Base-by-base conservation (phyloP, 306 rosid species). In the Fagus sylvatica region DNA sequence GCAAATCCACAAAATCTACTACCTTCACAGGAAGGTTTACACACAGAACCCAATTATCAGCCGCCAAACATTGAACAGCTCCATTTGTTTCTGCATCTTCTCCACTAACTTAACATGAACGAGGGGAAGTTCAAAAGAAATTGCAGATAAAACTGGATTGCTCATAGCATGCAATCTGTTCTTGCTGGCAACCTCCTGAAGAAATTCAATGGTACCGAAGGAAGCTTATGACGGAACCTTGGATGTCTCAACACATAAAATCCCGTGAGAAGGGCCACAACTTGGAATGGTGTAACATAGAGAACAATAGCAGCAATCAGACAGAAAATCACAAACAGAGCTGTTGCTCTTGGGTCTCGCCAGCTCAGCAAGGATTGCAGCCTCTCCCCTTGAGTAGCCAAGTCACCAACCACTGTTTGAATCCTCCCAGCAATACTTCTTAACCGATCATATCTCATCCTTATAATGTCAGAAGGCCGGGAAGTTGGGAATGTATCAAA, bases 331-430 rank as follows among this genome's bases (percentile, higher is more conserved):
- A 94, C 98, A 73, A 94, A 94, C 64, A 94, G 83, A 2, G 97
- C 92, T 1, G 98, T 94, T 2, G 98, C 98, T 80, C 98, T 88
- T 0, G 97, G 98, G 79, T 94, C 98, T 62, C 98, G 85, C 98
- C 98, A 94, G 92, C 97, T 94, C 77, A 94, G 90, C 87, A 94
- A 78, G 55, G 98, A 94, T 54, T 94, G 98, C 80, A 94, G 85
- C 85, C 98, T 88, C 85, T 94, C 98, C 33, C 98, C 98, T 85
- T 94, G 98, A 60, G 98, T 94, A 15, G 98, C 97, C 87, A 94
- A 76, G 82, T 94, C 98, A 0, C 98, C 98, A 4, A 92, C 97
- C 76, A 94, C 97, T 0, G 98, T 94, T 85, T 94, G 98, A 75
- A 94, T 94, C 83, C 89, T 89, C 81, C 98, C 98, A 0, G 98